Evolutionary conservation across 371 early-diverging fungal species (phyloP).

Genomic region (Dinochytrium kinnereticum): DNA sequence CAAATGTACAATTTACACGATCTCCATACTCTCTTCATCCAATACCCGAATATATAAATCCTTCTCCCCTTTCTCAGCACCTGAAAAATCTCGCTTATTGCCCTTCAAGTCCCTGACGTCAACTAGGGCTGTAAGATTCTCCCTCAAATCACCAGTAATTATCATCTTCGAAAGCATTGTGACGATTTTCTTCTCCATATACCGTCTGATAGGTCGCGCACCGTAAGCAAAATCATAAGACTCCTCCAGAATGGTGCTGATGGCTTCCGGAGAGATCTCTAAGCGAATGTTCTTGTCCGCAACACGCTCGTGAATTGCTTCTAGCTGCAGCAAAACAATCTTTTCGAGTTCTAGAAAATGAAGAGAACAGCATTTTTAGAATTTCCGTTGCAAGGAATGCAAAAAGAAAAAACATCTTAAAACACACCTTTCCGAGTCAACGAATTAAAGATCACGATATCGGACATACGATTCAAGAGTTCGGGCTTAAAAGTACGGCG

Average conservation of each 20-base stretch:
- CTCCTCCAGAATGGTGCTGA: slow-evolving; percentile 61
- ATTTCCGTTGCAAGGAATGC: not conserved
- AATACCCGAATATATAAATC: slow-evolving; percentile 5
- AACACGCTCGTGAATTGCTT: slow-evolving; percentile 64
- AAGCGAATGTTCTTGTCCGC: slow-evolving; percentile 64
- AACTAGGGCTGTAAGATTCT: slow-evolving; percentile 41
- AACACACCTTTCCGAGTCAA: slow-evolving; percentile 47
- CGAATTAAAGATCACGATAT: slow-evolving; percentile 78
- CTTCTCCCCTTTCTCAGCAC: slow-evolving; percentile 3
- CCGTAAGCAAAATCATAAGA: slow-evolving; percentile 82
- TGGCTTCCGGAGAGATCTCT: slow-evolving; percentile 58
- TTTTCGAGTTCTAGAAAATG: slow-evolving; percentile 49
- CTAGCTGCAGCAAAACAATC: slow-evolving; percentile 71
- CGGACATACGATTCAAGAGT: slow-evolving; percentile 84
- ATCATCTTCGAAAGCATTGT: slow-evolving; percentile 75
- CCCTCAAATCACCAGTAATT: slow-evolving; percentile 63
- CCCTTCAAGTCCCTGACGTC: slow-evolving; percentile 28
- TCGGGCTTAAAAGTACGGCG: slow-evolving; percentile 76
- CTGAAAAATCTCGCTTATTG: not conserved
- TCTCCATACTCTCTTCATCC: not conserved
- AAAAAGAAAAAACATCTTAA: slow-evolving; percentile 17
- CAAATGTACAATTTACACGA: not conserved
- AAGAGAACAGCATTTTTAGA: slow-evolving; percentile 22
- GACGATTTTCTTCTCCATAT: slow-evolving; percentile 72
- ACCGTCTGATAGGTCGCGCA: slow-evolving; percentile 79